These are phyloP conservation scores for Aspergillus heteromorphus DNA, from an alignment of 495 filamentous ascomycete genomes.

Conservation along the genomic window DNA sequence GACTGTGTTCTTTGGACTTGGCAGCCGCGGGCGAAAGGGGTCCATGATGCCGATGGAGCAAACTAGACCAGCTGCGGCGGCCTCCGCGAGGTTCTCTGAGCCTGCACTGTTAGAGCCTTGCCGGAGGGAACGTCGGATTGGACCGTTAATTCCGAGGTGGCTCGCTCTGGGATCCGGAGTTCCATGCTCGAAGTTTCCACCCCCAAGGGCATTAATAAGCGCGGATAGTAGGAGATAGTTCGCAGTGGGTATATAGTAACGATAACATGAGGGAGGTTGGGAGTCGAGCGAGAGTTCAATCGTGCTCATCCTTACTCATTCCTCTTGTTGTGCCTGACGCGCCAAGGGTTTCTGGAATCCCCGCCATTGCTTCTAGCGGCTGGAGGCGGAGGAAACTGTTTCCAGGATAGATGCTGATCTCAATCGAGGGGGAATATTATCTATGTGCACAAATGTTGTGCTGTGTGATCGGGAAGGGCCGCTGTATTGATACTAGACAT, in stretches of 20 bases:
- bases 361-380: not conserved
- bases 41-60: not conserved
- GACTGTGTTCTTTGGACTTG: too few relatives aligned
- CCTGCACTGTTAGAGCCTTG: too few relatives aligned
- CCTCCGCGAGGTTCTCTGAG: too few relatives aligned
- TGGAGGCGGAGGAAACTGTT: not conserved
- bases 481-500: too few relatives aligned
- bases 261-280: not conserved
- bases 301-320: too few relatives aligned
- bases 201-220: not conserved
- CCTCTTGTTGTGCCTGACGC: not conserved
- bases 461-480: too few relatives aligned
- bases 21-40: too few relatives aligned
- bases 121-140: not conserved
- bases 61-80: not conserved
- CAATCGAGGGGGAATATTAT: too few relatives aligned
- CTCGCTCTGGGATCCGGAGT: not conserved
- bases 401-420: not conserved
- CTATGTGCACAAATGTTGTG: too few relatives aligned
- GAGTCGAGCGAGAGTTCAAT: not conserved
- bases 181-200: not conserved
- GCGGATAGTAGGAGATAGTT: not conserved
- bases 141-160: not conserved
- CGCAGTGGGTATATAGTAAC: too few relatives aligned
- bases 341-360: constrained; percentile 10